Base-by-base conservation (phyloP, 345 rosid genomes). In the Anacardium occidentale region DNA sequence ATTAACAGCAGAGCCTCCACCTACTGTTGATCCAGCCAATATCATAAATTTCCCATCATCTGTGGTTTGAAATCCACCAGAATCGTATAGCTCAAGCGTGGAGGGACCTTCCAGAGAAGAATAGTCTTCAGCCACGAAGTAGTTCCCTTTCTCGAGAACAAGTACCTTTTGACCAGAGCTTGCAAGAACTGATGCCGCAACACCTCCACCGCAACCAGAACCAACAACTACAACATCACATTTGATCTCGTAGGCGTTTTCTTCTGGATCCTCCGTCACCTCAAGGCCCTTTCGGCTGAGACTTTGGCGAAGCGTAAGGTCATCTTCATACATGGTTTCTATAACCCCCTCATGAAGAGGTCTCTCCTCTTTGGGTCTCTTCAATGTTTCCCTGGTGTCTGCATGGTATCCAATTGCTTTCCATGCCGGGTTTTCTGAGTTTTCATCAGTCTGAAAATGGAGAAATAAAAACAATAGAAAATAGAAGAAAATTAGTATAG, bases 131-230 rank as follows among this genome's bases (percentile, higher is more conserved):
- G 91, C 61, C 0, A 68, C 85, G 53, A 84, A 89, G 74, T 89
- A 89, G 81, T 87, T 89, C 24, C 89, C 91, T 82, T 89, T 89
- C 79, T 89, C 94, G 20, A 89, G 72, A 66, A 89, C 88, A 24
- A 89, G 54, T 24, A 87, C 91, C 32, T 71, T 89, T 21, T 69
- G 85, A 21, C 94, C 94, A 1, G 89, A 83, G 55, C 75, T 83
- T 60, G 91, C 94, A 45, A 89, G 90, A 70, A 79, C 76, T 32
- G 87, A 86, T 17, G 91, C 94, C 54, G 94, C 91, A 70, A 87
- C 90, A 37, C 42, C 94, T 68, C 91, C 91, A 12, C 94, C 91
- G 10, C 91, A 85, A 62, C 91, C 90, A 9, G 91, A 85, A 34
- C 91, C 94, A 17, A 89, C 71, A 7, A 89, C 74, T 34, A 84